phyloP scores from a whole-genome alignment of 2,329 filamentous ascomycete genomes.

The Penicillium sp. region DNA sequence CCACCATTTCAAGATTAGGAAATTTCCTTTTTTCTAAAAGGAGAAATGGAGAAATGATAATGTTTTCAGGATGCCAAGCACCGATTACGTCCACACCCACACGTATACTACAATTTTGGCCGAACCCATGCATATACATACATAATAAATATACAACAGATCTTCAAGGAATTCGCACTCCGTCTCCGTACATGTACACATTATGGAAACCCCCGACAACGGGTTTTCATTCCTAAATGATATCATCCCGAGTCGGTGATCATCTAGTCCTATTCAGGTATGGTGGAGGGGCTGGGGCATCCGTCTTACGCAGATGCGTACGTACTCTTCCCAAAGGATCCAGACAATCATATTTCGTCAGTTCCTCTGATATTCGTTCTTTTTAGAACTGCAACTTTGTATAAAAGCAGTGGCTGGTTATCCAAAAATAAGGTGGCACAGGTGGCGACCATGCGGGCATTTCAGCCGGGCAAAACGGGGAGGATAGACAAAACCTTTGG shows the following conservation, averaged over 20 bases:
- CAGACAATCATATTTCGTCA: background rate
- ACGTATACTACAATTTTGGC: conserved; percentile 1
- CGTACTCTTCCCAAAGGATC: background rate
- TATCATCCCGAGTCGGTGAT: conserved; percentile 4
- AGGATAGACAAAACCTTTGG: background rate
- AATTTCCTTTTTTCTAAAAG: background rate
- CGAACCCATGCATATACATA: background rate
- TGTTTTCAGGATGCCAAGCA: background rate
- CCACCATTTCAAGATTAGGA: background rate
- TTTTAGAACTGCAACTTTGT: background rate
- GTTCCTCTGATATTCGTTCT: background rate
- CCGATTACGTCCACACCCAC: background rate
- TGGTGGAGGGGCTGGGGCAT: background rate
- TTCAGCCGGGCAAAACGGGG: background rate
- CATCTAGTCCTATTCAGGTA: conserved; percentile 4
- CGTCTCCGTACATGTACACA: background rate
- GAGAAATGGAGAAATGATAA: background rate
- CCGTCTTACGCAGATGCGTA: conserved; percentile 8
- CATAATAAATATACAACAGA: background rate
- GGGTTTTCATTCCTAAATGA: conserved; percentile 4
- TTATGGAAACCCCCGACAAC: conserved; percentile 1
- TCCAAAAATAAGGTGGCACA: background rate
- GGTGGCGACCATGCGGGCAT: background rate
- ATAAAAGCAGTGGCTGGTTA: background rate
- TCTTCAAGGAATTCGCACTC: background rate